Evolutionary conservation across 1,139 yeast genomes (phyloP).

Genomic region (Saccharomyces hybrid): DNA sequence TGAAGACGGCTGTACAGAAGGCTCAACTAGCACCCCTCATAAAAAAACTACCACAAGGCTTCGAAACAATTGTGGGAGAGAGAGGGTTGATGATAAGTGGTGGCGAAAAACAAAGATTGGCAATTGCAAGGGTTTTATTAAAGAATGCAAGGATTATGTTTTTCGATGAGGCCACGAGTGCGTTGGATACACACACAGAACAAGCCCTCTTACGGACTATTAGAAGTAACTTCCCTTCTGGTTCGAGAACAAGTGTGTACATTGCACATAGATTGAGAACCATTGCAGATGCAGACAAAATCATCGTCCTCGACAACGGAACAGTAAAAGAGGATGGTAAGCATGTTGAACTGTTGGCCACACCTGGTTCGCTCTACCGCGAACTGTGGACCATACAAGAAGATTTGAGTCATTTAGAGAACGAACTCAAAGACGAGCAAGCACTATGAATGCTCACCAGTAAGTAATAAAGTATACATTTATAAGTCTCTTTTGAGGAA

Average conservation of each 20-base stretch:
- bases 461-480: not conserved
- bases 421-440: conserved; percentile 21
- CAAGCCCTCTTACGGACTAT: conserved; percentile 73
- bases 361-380: conserved; percentile 55
- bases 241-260: conserved; percentile 67
- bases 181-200: conserved; percentile 94
- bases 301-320: conserved; percentile 78
- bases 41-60: conserved; percentile 75
- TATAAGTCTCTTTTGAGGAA: not conserved
- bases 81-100: conserved; percentile 98
- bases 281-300: conserved; percentile 89
- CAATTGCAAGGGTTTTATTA: conserved; percentile 79
- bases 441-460: not conserved
- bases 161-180: conserved; percentile 96
- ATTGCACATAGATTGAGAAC: conserved; percentile 94
- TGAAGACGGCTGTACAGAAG: conserved; percentile 50
- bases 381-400: conserved; percentile 93
- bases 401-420: conserved; percentile 47
- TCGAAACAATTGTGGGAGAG: conserved; percentile 89
- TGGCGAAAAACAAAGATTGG: conserved; percentile 94
- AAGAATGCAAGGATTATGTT: conserved; percentile 86
- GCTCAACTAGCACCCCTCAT: conserved; percentile 66
- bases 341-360: conserved; percentile 53
- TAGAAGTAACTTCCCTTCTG: conserved; percentile 49
- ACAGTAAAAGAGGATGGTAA: conserved; percentile 81